phyloP scores from a whole-genome alignment of 2,329 filamentous ascomycete species.

The Fusarium ramigenum region DNA sequence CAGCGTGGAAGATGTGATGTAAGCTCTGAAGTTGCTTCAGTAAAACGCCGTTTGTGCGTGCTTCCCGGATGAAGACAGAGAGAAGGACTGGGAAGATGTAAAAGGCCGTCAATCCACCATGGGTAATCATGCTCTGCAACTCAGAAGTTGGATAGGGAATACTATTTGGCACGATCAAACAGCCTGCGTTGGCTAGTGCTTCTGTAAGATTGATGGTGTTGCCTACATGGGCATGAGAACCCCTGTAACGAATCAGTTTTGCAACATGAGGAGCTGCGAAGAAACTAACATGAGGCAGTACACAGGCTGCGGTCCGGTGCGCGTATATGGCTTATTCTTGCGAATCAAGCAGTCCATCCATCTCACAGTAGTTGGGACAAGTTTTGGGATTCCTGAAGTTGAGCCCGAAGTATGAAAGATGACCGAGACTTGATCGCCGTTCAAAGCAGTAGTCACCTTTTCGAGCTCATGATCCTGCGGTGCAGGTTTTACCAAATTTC shows the following conservation, averaged over 20 bases:
- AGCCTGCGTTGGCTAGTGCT: neutral
- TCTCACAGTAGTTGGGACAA: neutral
- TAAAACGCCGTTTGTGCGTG: rapidly evolving
- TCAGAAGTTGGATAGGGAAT: neutral
- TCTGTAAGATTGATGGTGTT: constrained; percentile 1
- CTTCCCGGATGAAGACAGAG: neutral
- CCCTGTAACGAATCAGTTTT: neutral
- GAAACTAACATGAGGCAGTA: neutral
- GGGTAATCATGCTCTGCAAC: neutral
- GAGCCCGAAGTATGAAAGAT: constrained; percentile 9
- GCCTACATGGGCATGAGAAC: constrained; percentile 4
- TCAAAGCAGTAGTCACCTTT: neutral
- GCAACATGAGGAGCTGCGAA: rapidly evolving
- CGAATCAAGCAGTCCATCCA: constrained; percentile 16
- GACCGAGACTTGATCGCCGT: neutral
- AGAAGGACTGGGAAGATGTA: neutral
- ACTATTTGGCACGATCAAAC: neutral
- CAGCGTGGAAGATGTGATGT: neutral
- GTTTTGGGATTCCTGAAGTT: constrained; percentile 3
- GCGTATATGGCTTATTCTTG: neutral
- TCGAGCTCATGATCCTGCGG: neutral
- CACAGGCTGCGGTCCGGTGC: neutral
- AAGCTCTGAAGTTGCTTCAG: neutral
- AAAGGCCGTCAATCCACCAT: neutral
- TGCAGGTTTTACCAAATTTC: rapidly evolving